Conservation (phyloP, 495 filamentous ascomycete genomes). For the Terfezia boudieri region DNA sequence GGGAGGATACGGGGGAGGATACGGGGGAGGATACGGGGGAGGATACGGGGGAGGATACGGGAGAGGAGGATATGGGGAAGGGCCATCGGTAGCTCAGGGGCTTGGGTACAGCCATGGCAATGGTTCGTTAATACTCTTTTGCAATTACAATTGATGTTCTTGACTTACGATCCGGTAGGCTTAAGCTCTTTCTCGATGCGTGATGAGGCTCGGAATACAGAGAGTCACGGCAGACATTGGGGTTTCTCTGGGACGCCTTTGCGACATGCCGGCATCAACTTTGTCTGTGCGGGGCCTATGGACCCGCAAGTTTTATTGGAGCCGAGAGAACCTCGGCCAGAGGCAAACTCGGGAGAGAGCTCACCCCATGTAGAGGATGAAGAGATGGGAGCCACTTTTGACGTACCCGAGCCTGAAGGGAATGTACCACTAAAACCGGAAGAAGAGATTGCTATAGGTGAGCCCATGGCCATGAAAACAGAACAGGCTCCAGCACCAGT, state of each 20-base stretch:
- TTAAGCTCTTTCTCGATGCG: conserved; percentile 32
- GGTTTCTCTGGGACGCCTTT: conserved; percentile 21
- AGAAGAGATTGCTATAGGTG: neutral
- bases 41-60: too few relatives aligned
- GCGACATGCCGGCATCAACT: conserved; percentile 23
- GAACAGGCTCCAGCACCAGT: too few relatives aligned
- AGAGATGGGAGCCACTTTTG: neutral
- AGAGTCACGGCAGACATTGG: conserved; percentile 29
- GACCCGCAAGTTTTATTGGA: conserved; percentile 23
- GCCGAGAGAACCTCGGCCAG: conserved; percentile 6
- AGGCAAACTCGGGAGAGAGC: conserved; percentile 1
- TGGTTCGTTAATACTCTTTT: too few relatives aligned
- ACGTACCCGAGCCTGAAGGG: neutral
- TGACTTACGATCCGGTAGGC: too few relatives aligned
- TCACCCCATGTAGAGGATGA: neutral
- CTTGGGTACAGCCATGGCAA: too few relatives aligned
- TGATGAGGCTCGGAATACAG: conserved; percentile 60
- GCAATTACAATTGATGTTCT: too few relatives aligned
- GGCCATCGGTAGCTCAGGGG: too few relatives aligned
- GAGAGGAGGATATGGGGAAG: too few relatives aligned
- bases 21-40: too few relatives aligned
- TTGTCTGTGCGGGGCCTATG: conserved; percentile 48
- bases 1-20: too few relatives aligned
- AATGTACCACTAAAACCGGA: neutral
- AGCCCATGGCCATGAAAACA: too few relatives aligned